Conservation (phyloP, 257 asterid genomes). For the Asclepias syriaca region DNA sequence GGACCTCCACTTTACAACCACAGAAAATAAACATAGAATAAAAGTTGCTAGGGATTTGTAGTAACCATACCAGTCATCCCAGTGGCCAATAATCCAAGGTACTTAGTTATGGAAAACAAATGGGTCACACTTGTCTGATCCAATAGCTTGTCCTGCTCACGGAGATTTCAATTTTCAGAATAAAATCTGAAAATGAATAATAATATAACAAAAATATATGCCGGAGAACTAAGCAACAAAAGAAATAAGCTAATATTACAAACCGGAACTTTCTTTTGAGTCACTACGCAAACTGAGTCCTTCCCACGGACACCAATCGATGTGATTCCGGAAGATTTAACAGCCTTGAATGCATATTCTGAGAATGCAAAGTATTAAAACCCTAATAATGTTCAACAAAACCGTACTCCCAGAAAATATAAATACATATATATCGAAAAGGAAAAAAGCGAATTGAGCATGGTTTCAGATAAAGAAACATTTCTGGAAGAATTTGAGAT, state of each 20-base stretch:
- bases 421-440: too few species aligned
- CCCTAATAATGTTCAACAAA: constrained; percentile 3
- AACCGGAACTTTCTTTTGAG: constrained; percentile 99
- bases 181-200: not conserved
- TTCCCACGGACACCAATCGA: constrained; percentile 95
- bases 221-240: not conserved
- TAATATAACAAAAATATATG: not conserved
- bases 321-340: constrained; percentile 87
- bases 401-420: not conserved
- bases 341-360: constrained; percentile 69
- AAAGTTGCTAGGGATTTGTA: constrained; percentile 10
- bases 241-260: constrained; percentile 13
- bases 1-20: not conserved
- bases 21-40: not conserved
- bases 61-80: constrained; percentile 74
- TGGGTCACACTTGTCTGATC: constrained; percentile 95
- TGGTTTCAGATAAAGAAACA: not conserved
- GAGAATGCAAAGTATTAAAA: constrained; percentile 11
- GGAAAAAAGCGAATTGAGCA: too few species aligned
- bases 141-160: constrained; percentile 88
- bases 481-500: not conserved
- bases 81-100: constrained; percentile 84
- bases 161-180: constrained; percentile 14
- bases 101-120: constrained; percentile 76
- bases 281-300: constrained; percentile 94